phyloP scores from a whole-genome alignment of 2,329 filamentous ascomycete genomes.

The Arthrobotrys musiformis region DNA sequence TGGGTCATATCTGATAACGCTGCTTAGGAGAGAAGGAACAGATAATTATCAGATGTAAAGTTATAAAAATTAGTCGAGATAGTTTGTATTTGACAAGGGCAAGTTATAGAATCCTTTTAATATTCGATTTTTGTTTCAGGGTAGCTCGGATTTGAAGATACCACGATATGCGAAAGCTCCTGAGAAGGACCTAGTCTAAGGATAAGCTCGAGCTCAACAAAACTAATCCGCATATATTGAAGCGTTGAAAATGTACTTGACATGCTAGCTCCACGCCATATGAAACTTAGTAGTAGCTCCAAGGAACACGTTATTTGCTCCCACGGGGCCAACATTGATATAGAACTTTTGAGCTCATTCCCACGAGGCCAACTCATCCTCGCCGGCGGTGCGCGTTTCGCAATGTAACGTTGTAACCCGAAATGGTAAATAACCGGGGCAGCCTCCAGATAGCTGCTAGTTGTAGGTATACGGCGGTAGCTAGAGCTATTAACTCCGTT shows the following conservation, averaged over 20 bases:
- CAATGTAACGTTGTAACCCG: background rate
- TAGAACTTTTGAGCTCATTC: conserved; percentile 5
- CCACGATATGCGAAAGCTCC: background rate
- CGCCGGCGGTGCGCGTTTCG: background rate
- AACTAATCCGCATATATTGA: background rate
- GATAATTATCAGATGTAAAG: no score
- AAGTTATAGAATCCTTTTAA: background rate
- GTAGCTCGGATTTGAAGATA: background rate
- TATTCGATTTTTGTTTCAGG: background rate
- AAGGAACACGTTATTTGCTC: background rate
- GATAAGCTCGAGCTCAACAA: background rate
- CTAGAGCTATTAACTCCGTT: background rate
- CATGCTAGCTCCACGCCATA: background rate
- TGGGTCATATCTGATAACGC: background rate
- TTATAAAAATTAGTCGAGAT: no score
- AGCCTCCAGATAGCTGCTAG: no score
- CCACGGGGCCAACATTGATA: background rate
- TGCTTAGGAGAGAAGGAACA: background rate
- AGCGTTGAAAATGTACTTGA: background rate
- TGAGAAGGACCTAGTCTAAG: background rate
- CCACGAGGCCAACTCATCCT: background rate
- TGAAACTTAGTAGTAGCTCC: background rate
- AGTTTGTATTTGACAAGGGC: background rate
- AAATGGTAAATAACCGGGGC: background rate
- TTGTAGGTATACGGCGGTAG: no score